Evolutionary conservation across 192 early-diverging fungal genomes (phyloP), one percentile per base, ranked within the genome.

Genomic region (Coemansia asiatica): DNA sequence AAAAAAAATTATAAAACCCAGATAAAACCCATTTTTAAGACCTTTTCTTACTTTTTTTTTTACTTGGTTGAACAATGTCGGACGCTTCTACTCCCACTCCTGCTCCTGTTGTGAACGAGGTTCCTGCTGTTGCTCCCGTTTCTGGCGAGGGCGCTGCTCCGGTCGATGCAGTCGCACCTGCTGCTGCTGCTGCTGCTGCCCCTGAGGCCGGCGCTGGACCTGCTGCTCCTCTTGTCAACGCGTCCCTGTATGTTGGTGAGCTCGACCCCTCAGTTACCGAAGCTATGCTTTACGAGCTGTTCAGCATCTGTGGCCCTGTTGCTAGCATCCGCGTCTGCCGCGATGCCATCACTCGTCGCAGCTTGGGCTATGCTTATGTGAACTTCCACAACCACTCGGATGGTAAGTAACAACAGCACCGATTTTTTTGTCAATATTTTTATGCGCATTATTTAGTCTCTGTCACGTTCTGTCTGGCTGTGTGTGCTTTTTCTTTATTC

Each of bases 271-370:
- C 91, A 56, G 95, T 98, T 68, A 96, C 94, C 62, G 97, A 98
- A 85, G 94, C 97, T 47, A 90, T 93, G 85, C 85, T 98, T 55
- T 98, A 94, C 64, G 97, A 98, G 76, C 89, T 97, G 81, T 98
- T 98, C 86, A 94, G 93, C 85, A 87, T 90, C 79, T 76, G 95
- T 64, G 95, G 95, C 44, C 93, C 95, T 29, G 95, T 98, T 72
- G 92, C 95, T 56, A 92, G 90, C 65, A 97, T 98, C 73, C 93
- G 97, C 83, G 95, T 98, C 47, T 98, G 97, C 83, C 86, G 97
- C 75, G 97, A 98, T 81, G 91, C 94, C 51, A 92, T 97, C 61
- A 98, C 97, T 67, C 90, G 97, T 59, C 91, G 94, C 78, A 91
- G 89, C 66, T 85, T 98, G 66, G 95, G 97, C 55, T 98, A 98